A percentile compares a stretch with the other conserved stretches of the same genome.
phyloP scores from a whole-genome alignment of 2,329 filamentous ascomycete species.

The Calonectria pauciramosa region DNA sequence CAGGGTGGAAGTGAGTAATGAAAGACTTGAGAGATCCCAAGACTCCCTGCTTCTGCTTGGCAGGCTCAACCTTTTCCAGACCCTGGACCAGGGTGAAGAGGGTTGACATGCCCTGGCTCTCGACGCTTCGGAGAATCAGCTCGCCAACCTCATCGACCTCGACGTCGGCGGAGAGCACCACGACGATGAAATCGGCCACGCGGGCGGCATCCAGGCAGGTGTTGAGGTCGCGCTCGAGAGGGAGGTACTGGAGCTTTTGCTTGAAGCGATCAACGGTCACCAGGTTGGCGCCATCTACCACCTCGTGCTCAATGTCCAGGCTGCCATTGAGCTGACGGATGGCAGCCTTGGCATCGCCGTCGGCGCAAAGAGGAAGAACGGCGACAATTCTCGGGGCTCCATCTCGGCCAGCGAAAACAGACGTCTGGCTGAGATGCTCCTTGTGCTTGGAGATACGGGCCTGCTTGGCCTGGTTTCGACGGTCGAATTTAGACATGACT shows the following conservation, averaged over 20 bases:
- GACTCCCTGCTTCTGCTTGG: slow-evolving; percentile 83
- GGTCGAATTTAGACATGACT: slow-evolving; percentile 96
- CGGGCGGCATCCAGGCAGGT: slow-evolving; percentile 87
- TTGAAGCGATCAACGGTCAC: slow-evolving; percentile 91
- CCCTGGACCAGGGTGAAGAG: slow-evolving; percentile 88
- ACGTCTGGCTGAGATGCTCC: slow-evolving; percentile 83
- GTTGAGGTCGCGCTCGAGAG: slow-evolving; percentile 79
- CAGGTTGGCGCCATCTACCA: slow-evolving; percentile 71
- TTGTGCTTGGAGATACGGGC: slow-evolving; percentile 85
- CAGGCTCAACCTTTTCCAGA: slow-evolving; percentile 81
- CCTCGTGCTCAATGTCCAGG: slow-evolving; percentile 80
- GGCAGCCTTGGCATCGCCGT: slow-evolving; percentile 76
- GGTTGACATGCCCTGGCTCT: slow-evolving; percentile 95
- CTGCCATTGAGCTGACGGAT: slow-evolving; percentile 81
- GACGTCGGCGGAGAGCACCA: slow-evolving; percentile 84
- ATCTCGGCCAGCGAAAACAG: slow-evolving; percentile 87
- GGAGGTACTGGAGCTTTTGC: slow-evolving; percentile 90
- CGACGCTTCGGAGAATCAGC: slow-evolving; percentile 85
- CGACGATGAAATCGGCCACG: slow-evolving; percentile 90
- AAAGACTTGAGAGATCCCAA: slow-evolving; percentile 89
- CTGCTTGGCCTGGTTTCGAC: slow-evolving; percentile 95
- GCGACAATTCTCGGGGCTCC: slow-evolving; percentile 91
- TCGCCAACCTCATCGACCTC: slow-evolving; percentile 91
- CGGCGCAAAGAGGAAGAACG: slow-evolving; percentile 84
- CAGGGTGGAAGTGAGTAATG: slow-evolving; percentile 94